Evolutionary conservation across 2,329 filamentous ascomycete genomes (phyloP), one percentile per base, ranked within the genome.

Genomic region (Colletotrichum caudatum): DNA sequence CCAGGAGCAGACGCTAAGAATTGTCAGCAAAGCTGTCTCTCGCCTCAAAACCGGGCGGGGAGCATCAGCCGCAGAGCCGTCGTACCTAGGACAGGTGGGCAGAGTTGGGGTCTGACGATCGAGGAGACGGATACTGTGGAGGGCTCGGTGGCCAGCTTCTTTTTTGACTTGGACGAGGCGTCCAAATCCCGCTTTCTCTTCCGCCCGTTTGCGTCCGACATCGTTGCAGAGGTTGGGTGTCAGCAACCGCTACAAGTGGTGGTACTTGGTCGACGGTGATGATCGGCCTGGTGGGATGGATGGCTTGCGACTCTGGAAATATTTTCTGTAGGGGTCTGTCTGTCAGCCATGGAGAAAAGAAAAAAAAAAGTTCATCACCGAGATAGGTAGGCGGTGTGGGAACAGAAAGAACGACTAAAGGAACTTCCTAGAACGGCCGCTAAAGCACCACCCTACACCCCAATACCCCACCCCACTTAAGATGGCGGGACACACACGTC

Each of bases 181-280:
- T 84, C 83, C 48, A 81, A 81, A 23, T 81, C 81, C 72, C 86
- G 83, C 80, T 90, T 90, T 69, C 88, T 83, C 80, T 90, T 90
- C 77, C 86, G 86, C 69, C 76, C 80, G 71, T 78, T 82, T 50
- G 77, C 69, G 59, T 82, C 80, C 41, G 79, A 80, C 84, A 85
- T 86, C 48, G 33, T 77, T 65, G 12, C 48, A 29, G 20, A 6
- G 23, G 18, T 41, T 50, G 20, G 26, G 44, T 63, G 61, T 69
- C 64, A 67, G 62, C 41, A 44, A 58, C 18, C 48, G 37, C 7
- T 58, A 29, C 26, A 29, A 29, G 23, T 29, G 11, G 48, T 26
- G 12, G 33, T 50, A 37, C n/a, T 33, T 44, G 41, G 29, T 64
- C 23, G 18, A 54, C 37, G 46, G 35, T 64, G 37, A 37, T 54